Base-by-base conservation (phyloP, 805 yeast genomes). In the Teunomyces barrocoloradensis region DNA sequence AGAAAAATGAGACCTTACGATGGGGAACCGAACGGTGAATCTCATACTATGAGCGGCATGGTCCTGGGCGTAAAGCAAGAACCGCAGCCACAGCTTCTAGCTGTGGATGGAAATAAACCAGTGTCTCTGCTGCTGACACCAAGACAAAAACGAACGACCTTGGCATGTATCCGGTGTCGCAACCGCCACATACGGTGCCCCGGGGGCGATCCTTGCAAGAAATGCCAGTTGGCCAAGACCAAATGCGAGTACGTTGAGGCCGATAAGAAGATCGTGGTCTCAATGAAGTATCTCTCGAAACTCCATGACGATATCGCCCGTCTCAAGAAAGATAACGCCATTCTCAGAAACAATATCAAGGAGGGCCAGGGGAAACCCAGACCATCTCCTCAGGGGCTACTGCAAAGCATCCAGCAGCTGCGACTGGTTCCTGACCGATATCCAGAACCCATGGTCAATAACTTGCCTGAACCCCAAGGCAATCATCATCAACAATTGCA, bases 171-270 rank as follows among this genome's bases (percentile, higher is more conserved):
- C 2, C 67, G 88, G 39, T 87, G 94, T 59, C 72, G 92, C 28
- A 76, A 80, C 42, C 73, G 89, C 45, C 94, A 87, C 63, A 80
- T 84, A 37, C 79, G 85, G 52, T 87, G 94, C 58, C 89, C 89
- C 11, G 90, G 90, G 1, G 89, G 88, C 1, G 79, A 82, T 42
- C 89, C 90, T 0, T 87, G 94, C 60, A 63, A 69, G 43, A 82
- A 82, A 56, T 87, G 94, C 59, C 64, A 63, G 11, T 60, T 73
- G 42, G 79, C 85, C 12, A 75, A 73, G 42, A 68, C 81, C 3
- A 71, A 73, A 18, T 87, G 94, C 66, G 89, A 84, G 55, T 87
- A 85, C 54, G 75, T 79, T 15, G 89, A 83, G 58, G 87, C 84
- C 7, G 87, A 84, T 43, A 83, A 80, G 66, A 85, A 86, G 56